Evolutionary conservation across 768 basidiomycete species (phyloP).

Genomic region (Suillus variegatus): DNA sequence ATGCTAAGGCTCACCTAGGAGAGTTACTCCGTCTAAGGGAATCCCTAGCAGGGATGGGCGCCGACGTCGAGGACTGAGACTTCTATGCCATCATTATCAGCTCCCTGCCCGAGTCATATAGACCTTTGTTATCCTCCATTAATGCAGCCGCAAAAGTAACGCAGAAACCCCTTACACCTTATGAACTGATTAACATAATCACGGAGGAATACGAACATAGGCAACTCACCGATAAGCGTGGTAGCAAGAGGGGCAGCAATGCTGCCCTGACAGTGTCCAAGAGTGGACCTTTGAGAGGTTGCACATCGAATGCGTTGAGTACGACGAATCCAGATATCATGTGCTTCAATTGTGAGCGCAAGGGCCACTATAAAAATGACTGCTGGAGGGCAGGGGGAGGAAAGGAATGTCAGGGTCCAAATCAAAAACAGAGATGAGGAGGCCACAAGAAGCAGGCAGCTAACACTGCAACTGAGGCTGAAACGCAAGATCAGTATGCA

Average conservation of each 20-base stretch:
- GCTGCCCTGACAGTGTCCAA: too few relatives aligned
- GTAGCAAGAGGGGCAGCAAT: neutral
- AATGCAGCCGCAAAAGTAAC: conserved; percentile 17
- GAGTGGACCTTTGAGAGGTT: too few relatives aligned
- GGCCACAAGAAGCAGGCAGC: too few relatives aligned
- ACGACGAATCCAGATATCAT: too few relatives aligned
- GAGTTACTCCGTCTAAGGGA: neutral
- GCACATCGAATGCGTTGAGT: too few relatives aligned
- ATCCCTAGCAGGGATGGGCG: conserved; percentile 15
- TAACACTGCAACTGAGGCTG: too few relatives aligned
- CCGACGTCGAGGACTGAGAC: conserved; percentile 18
- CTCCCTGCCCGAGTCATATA: conserved; percentile 25
- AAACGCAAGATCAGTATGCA: too few relatives aligned
- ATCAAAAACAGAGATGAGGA: too few relatives aligned
- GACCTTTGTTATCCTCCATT: conserved; percentile 19
- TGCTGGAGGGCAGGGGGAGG: too few relatives aligned
- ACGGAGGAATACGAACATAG: conserved; percentile 19
- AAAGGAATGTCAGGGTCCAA: too few relatives aligned
- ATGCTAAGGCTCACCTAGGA: conserved; percentile 24
- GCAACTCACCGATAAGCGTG: neutral
- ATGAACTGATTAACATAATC: conserved; percentile 17
- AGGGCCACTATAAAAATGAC: too few relatives aligned
- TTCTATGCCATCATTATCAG: conserved; percentile 23
- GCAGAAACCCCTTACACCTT: conserved; percentile 7
- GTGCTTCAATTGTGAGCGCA: too few relatives aligned